Base-by-base conservation (phyloP, 805 yeast genomes). In the Nakazawaea anatomiae region DNA sequence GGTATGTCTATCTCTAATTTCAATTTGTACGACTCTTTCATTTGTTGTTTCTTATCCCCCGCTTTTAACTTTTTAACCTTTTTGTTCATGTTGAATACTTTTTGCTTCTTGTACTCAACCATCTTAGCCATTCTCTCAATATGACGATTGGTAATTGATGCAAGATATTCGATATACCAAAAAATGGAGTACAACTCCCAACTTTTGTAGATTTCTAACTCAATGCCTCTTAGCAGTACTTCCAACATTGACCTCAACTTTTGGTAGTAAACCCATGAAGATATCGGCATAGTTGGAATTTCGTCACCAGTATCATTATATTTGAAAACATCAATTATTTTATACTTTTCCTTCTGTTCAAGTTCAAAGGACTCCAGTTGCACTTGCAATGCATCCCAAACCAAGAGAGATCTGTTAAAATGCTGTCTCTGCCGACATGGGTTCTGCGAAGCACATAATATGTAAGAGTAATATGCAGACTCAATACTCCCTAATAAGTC, bases 301-400 rank as follows among this genome's bases (percentile, higher is more conserved):
- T 65, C 70, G 6, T 62, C 64, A 11, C 46, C 44, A n/a, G 62
- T 69, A 27, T 73, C 73, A n/a, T 73, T 74, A 11, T 53, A 48
- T 35, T 49, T 51, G 34, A 60, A 57, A 10, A 46, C 44, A 35
- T 67, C 69, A 30, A 63, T 60, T 29, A 75, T 58, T 27, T 68
- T 67, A 53, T 65, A 70, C 4, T 61, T 58, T 5, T 63, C 56
- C 36, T 59, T 65, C 6, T 77, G 51, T 6, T 70, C 72, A 12
- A 73, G 56, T 61, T 89, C 97, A 38, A 83, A 71, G 5, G 71
- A 66, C 59, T 89, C 96, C 48, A 86, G 75, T 40, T 76, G 75
- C 8, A 87, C 94, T 60, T 92, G 97, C 34, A 88, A 68, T 1
- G 89, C 75, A 65, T 92, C 97, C 86, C 92, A 88, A 3, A 75